Base-by-base conservation (phyloP, 177 flowering plant species). In the Vitis hybrid region DNA sequence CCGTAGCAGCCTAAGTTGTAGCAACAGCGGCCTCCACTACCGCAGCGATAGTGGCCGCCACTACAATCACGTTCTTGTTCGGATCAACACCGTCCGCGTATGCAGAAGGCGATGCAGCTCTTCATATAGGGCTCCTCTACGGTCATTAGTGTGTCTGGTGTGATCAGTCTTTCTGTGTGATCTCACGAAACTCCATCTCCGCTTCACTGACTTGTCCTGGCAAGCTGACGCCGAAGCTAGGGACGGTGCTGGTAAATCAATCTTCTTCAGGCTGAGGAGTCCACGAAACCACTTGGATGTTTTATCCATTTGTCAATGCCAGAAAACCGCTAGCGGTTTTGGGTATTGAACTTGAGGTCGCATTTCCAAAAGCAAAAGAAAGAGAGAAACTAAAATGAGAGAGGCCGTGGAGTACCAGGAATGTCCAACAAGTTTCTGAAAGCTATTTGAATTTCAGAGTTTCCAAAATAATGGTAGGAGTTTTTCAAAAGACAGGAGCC, bases 1-100 rank as follows among this genome's bases (percentile, higher is more conserved):
- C 89, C 0, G 87, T 90, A 2, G 90, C 90, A 0, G 90, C 90
- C 15, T 83, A 82, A 15, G 87, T 89, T 0, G 89, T 87, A 0
- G 87, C 90, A 3, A 86, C 85, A 0, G 92, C 94, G 0, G 89
- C 90, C 65, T 90, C 90, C 1, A 88, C 91, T 0, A 78, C 88
- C 1, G 88, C 89, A 1, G 88, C 88, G 0, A 88, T 83, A 1
- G 89, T 89, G 1, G 87, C 85, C 0, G 90, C 91, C 8, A 87
- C 85, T 0, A 87, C 89, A 48, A 87, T 81, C 2, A 88, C 87
- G 76, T 82, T 88, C 68, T 84, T 83, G 73, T 66, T 71, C 13
- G 81, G 75, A 26, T 84, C 85, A 8, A 29, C 85, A 20, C 10
- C 68, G 16, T 34, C 72, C 50, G 69, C 52, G 50, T 68, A 26